Evolutionary conservation across 768 basidiomycete genomes (phyloP).

Genomic region (Sistotremastrum suecicum): DNA sequence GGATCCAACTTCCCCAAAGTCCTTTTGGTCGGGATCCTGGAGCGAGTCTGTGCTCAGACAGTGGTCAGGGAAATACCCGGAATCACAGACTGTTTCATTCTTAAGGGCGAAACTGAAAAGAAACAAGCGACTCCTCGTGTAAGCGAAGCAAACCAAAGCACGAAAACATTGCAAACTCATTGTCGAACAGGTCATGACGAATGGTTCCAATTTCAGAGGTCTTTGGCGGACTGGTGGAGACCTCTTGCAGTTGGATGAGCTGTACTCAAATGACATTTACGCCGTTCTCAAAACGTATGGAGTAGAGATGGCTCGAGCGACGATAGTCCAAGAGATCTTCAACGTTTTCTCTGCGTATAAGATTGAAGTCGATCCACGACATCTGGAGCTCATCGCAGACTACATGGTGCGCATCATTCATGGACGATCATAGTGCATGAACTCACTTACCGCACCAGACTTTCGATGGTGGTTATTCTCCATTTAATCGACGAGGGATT

Average conservation of each 20-base stretch:
- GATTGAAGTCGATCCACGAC: conserved; percentile 87
- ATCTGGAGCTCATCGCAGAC: conserved; percentile 94
- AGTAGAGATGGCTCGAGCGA: conserved; percentile 88
- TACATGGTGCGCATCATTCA: conserved; percentile 69
- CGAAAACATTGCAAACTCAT: background rate
- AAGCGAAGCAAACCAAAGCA: background rate
- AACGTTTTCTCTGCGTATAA: conserved; percentile 90
- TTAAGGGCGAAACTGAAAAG: conserved; percentile 43
- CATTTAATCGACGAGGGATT: conserved; percentile 94
- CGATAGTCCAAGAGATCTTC: conserved; percentile 83
- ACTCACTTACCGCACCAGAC: conserved; percentile 40
- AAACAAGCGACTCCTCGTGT: conserved; percentile 20
- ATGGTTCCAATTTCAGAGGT: conserved; percentile 86
- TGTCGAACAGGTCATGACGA: conserved; percentile 52
- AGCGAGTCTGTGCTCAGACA: conserved; percentile 70
- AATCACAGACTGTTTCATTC: conserved; percentile 77
- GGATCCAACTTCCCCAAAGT: conserved; percentile 80
- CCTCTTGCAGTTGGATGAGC: conserved; percentile 50
- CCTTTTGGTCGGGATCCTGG: conserved; percentile 85
- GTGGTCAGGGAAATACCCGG: conserved; percentile 83
- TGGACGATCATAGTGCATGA: background rate
- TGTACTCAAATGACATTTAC: conserved; percentile 93
- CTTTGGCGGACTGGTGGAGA: conserved; percentile 55
- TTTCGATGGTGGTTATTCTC: conserved; percentile 94
- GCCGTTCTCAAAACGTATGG: conserved; percentile 86